Percentiles rank a stretch among this genome's conserved stretches.
Conservation (phyloP, 345 rosid species). For the Syzygium aqueum region DNA sequence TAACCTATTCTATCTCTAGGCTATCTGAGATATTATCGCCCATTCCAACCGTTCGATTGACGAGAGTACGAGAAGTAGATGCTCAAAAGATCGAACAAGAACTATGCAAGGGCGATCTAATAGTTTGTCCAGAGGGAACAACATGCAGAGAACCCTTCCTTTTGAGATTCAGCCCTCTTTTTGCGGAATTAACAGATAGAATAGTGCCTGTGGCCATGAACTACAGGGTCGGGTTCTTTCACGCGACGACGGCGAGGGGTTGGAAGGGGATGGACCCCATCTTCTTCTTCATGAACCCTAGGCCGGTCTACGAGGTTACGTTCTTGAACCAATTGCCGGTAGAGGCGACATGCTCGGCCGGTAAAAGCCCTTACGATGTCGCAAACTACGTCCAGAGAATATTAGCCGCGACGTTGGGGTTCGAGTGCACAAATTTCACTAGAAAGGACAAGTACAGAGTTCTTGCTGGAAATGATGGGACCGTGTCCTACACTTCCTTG, state of each 20-base stretch:
- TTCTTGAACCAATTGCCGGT: slow-evolving; percentile 34
- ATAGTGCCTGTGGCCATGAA: slow-evolving; percentile 47
- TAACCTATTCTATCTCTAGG: slow-evolving; percentile 74
- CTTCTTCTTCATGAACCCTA: slow-evolving; percentile 41
- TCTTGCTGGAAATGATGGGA: slow-evolving; percentile 77
- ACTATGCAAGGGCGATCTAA: slow-evolving; percentile 26
- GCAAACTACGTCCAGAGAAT: slow-evolving; percentile 55
- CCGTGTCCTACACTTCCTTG: slow-evolving; percentile 47
- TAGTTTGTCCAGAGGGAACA: slow-evolving; percentile 41
- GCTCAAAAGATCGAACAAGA: slow-evolving; percentile 51
- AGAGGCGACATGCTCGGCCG: slow-evolving; percentile 28
- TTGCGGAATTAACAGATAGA: slow-evolving; percentile 33
- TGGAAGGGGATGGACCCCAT: slow-evolving; percentile 31
- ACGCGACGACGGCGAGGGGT: slow-evolving; percentile 34
- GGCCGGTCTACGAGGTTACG: slow-evolving; percentile 33
- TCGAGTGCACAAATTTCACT: slow-evolving; percentile 35
- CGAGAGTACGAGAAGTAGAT: slow-evolving; percentile 58
- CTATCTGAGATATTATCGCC: slow-evolving; percentile 76
- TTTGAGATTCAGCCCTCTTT: slow-evolving; percentile 35
- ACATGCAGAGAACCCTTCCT: slow-evolving; percentile 41
- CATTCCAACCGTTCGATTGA: slow-evolving; percentile 70
- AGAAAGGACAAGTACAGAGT: slow-evolving; percentile 52
- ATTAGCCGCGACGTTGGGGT: slow-evolving; percentile 27
- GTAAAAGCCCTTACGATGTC: slow-evolving; percentile 55
- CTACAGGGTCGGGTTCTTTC: slow-evolving; percentile 56